phyloP scores from a whole-genome alignment of 148 eudicot species.

The Salicornia ramosissima region DNA sequence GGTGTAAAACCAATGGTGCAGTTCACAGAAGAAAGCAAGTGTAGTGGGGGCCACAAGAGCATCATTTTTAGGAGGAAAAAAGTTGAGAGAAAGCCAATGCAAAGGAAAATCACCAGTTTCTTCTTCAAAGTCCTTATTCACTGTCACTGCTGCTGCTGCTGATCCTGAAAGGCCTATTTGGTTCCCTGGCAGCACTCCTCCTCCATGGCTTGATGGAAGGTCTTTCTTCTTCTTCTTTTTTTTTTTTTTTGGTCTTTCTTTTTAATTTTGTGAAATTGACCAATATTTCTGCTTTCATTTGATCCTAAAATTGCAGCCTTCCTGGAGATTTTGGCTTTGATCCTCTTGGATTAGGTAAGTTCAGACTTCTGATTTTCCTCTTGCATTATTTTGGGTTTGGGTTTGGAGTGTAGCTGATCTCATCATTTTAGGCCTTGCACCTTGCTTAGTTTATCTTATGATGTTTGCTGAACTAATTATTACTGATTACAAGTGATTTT shows the following conservation, averaged over 20 bases:
- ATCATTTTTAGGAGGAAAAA: constrained; percentile 72
- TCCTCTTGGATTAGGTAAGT: constrained; percentile 91
- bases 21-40: constrained; percentile 66
- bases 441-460: too few species aligned
- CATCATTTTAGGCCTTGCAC: too few species aligned
- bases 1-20: constrained; percentile 18
- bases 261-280: background rate
- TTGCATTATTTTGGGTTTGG: too few species aligned
- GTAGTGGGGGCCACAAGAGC: constrained; percentile 66
- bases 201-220: constrained; percentile 98
- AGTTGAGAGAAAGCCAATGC: constrained; percentile 42
- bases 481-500: too few species aligned
- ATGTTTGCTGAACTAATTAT: too few species aligned
- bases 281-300: background rate
- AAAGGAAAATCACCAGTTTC: constrained; percentile 36
- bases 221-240: constrained; percentile 7
- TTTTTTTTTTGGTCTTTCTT: background rate
- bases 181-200: constrained; percentile 99
- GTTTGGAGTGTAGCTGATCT: too few species aligned
- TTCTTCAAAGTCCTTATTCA: constrained; percentile 31
- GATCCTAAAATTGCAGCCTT: constrained; percentile 52
- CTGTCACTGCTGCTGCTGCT: constrained; percentile 50
- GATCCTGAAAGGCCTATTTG: constrained; percentile 91
- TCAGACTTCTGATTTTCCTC: too few species aligned
- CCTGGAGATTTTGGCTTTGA: constrained; percentile 98